phyloP scores from a whole-genome alignment of 2,329 filamentous ascomycete genomes.

The Hymenoscyphus linearis region DNA sequence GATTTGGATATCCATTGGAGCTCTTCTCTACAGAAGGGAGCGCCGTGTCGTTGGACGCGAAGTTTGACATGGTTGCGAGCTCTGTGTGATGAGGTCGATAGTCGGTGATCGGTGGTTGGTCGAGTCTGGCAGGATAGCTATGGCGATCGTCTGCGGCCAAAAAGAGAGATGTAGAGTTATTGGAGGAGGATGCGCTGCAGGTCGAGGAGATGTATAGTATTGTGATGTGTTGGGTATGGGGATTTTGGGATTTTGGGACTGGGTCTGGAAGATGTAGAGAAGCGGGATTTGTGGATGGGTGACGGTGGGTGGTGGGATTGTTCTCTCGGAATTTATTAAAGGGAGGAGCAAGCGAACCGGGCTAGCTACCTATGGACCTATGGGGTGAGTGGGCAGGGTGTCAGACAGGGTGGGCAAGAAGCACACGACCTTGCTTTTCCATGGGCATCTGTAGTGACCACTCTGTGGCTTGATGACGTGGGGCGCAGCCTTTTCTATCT shows the following conservation, averaged over 20 bases:
- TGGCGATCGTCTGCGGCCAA: background rate
- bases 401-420: too few species aligned
- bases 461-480: conserved; percentile 16
- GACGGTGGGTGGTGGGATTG: conserved; percentile 5
- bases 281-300: conserved; percentile 10
- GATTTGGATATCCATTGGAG: conserved; percentile 9
- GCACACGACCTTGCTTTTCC: background rate
- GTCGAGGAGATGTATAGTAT: background rate
- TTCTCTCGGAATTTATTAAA: conserved; percentile 16
- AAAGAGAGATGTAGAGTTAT: background rate
- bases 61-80: conserved; percentile 22
- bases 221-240: background rate
- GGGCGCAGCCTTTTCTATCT: background rate
- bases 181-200: background rate
- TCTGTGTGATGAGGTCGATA: conserved; percentile 9
- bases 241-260: background rate
- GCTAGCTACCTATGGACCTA: conserved; percentile 15
- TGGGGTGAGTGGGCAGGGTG: background rate
- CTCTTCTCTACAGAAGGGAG: conserved; percentile 25
- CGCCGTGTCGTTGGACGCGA: conserved; percentile 17
- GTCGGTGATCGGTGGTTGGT: conserved; percentile 3
- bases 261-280: background rate
- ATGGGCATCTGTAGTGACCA: background rate
- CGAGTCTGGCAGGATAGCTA: background rate
- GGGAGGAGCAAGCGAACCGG: conserved; percentile 11